These are phyloP conservation scores for Sesbania bispinosa DNA, from an alignment of 306 rosid genomes.

Conservation along the genomic window DNA sequence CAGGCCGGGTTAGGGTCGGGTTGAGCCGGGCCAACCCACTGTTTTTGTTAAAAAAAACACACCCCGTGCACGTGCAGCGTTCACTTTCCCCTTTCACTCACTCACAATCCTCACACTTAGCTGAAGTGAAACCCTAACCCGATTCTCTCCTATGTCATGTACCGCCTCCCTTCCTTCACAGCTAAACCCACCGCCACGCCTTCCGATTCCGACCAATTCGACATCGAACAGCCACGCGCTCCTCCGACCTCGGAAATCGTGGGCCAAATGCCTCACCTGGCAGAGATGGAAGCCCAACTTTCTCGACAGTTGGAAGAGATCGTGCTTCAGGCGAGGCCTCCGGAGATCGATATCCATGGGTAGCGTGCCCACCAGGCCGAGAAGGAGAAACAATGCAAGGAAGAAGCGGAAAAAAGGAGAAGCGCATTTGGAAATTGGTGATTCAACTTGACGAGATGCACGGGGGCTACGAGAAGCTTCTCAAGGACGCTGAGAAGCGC, in stretches of 20 bases:
- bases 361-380: constrained; percentile 69
- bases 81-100: too few relatives aligned
- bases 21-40: too few relatives aligned
- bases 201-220: constrained; percentile 21
- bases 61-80: too few relatives aligned
- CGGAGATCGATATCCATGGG: constrained; percentile 48
- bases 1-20: too few relatives aligned
- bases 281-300: constrained; percentile 50
- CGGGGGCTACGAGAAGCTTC: constrained; percentile 68
- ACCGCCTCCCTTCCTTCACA: constrained; percentile 58
- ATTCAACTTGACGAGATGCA: constrained; percentile 84
- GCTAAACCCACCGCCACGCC: neutral
- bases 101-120: too few relatives aligned
- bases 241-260: constrained; percentile 21
- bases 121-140: constrained; percentile 68
- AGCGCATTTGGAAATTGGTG: constrained; percentile 43
- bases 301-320: constrained; percentile 58
- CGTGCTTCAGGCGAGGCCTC: constrained; percentile 56
- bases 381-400: constrained; percentile 49
- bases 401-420: constrained; percentile 63
- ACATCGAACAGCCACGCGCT: constrained; percentile 51
- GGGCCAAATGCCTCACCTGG: constrained; percentile 52
- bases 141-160: constrained; percentile 76
- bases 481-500: constrained; percentile 71
- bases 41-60: too few relatives aligned